Evolutionary conservation across 139 green algal genomes (phyloP), one percentile per base, ranked within the genome.

Genomic region (Picochlorum sp.): DNA sequence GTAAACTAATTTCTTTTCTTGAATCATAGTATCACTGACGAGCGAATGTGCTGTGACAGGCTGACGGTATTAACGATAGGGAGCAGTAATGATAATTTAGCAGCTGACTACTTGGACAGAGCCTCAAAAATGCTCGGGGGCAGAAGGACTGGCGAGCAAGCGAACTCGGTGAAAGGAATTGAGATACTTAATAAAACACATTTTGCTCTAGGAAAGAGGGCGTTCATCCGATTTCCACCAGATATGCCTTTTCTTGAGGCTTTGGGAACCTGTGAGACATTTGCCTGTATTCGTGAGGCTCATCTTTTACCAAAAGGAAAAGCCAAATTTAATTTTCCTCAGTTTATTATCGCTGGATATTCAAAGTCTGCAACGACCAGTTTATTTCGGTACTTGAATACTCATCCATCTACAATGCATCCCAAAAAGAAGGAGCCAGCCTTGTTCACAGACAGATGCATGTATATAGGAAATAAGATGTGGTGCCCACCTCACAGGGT

Each of bases 271-370:
- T 70, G 63, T 33, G 31, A 37, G 12, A 65, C 53, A 6, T 52
- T 70, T 28, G 55, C 44, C 3, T 70, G 63, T 22, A 35, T 70
- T 41, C 22, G 39, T 32, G 63, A 70, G 12, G 63, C 63, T 5
- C 52, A 59, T 41, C 22, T 29, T 4, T n/a, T 50, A 32, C 24
- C 58, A 25, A 53, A 54, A 36, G 22, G 60, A 50, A 22, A 24
- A 18, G 63, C 52, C 12, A 53, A 41, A 59, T 70, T 51, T 51
- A 59, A 57, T 2, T 70, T 70, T 59, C 63, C 63, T 0, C 63
- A 70, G 45, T 63, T 70, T 24, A 28, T 70, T 16, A 65, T 70
- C n/a, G 30, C 60, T 33, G 63, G 63, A 52, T 70, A 54, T 41
- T 54, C 55, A 33, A 59, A 59, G 12, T 59, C 52, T 14, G 52